These are phyloP conservation scores for Jaapia argillacea DNA, from an alignment of 768 basidiomycete species.

Conservation along the genomic window DNA sequence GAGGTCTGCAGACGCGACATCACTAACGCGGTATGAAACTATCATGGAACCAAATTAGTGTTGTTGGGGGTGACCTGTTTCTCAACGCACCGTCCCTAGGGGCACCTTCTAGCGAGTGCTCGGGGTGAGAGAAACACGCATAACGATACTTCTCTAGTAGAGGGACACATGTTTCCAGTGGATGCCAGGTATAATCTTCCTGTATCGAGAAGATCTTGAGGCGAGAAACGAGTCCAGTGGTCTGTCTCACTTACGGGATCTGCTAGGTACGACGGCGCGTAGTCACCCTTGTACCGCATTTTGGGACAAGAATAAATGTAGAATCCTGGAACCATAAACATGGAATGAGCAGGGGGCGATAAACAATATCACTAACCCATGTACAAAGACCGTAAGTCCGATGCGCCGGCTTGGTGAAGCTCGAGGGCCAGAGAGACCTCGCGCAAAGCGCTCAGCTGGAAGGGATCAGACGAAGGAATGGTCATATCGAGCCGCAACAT, in stretches of 20 bases:
- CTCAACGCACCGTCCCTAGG: too few species aligned
- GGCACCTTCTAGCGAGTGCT: conserved; percentile 47
- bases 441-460: conserved; percentile 73
- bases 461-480: too few species aligned
- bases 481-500: conserved; percentile 6
- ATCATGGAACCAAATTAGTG: too few species aligned
- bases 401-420: conserved; percentile 59
- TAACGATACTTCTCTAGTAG: conserved; percentile 63
- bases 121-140: conserved; percentile 58
- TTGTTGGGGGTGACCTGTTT: too few species aligned
- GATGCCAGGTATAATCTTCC: conserved; percentile 76
- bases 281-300: conserved; percentile 96
- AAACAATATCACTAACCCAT: conserved; percentile 53
- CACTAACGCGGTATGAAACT: too few species aligned
- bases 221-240: neutral
- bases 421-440: conserved; percentile 72
- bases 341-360: neutral
- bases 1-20: too few species aligned
- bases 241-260: conserved; percentile 55
- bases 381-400: conserved; percentile 60
- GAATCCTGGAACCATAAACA: conserved; percentile 45
- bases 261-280: conserved; percentile 74
- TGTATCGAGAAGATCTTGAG: conserved; percentile 17
- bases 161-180: conserved; percentile 45
- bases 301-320: conserved; percentile 90